A percentile compares a stretch with the other conserved stretches of the same genome.
Conservation (phyloP, 2,329 filamentous ascomycete species). For the Cladobotryum protrusum region DNA sequence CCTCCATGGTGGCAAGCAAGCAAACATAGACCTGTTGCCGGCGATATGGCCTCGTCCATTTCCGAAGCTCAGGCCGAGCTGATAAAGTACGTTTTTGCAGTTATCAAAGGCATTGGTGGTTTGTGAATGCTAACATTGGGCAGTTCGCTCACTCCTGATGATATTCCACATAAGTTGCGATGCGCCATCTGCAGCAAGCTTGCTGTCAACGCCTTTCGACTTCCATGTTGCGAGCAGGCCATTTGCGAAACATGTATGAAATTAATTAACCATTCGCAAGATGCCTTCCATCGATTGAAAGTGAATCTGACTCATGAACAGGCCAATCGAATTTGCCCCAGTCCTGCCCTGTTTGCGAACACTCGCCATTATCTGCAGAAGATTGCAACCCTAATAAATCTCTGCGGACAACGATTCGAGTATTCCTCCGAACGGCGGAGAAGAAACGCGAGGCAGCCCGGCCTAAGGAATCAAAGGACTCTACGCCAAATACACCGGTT, state of each 20-base stretch:
- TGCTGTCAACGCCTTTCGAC: constrained; percentile 81
- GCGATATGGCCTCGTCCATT: constrained; percentile 33
- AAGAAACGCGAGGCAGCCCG: constrained; percentile 73
- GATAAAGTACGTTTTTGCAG: constrained; percentile 40
- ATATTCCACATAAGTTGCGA: constrained; percentile 92
- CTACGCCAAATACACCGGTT: constrained; percentile 34
- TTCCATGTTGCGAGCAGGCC: constrained; percentile 91
- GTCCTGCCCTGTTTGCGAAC: constrained; percentile 88
- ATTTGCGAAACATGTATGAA: constrained; percentile 81
- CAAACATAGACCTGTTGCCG: constrained; percentile 13
- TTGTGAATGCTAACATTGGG: constrained; percentile 9
- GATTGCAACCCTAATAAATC: constrained; percentile 87
- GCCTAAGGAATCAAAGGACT: constrained; percentile 41
- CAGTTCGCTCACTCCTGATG: constrained; percentile 72
- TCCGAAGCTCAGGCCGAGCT: constrained; percentile 52
- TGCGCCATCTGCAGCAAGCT: constrained; percentile 91
- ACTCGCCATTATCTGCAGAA: constrained; percentile 77
- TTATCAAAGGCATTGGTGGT: background rate
- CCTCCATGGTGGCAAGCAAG: constrained; percentile 8
- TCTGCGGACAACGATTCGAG: constrained; percentile 84
- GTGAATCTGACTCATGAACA: constrained; percentile 27
- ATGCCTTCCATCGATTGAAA: background rate
- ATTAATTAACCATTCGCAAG: constrained; percentile 7
- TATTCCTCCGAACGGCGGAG: constrained; percentile 84
- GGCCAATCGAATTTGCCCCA: constrained; percentile 70